Evolutionary conservation across 768 basidiomycete genomes (phyloP).

Genomic region (Trametes punicea): DNA sequence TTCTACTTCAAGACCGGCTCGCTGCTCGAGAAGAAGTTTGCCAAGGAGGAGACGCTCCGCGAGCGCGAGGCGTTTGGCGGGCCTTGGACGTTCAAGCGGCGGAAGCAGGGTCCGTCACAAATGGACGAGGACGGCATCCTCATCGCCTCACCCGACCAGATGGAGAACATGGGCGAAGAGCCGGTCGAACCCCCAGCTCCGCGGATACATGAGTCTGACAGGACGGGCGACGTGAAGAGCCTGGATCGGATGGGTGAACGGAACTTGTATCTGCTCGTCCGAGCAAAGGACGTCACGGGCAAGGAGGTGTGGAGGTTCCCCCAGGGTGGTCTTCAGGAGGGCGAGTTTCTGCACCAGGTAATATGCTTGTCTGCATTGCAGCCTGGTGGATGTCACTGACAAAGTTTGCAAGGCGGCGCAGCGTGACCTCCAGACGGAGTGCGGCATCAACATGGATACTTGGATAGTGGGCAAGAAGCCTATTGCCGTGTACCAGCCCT

Average conservation of each 20-base stretch:
- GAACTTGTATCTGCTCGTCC: conserved; percentile 85
- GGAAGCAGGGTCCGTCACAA: not conserved
- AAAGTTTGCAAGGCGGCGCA: conserved; percentile 58
- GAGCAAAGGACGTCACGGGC: conserved; percentile 41
- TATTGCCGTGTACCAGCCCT: conserved; percentile 70
- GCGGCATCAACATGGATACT: conserved; percentile 82
- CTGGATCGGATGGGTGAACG: conserved; percentile 80
- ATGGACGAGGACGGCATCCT: conserved; percentile 14
- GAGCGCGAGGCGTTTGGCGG: conserved; percentile 72
- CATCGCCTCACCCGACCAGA: conserved; percentile 8
- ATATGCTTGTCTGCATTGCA: conserved; percentile 16
- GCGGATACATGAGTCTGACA: conserved; percentile 60
- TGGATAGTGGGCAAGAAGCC: conserved; percentile 94
- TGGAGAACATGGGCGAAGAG: conserved; percentile 54
- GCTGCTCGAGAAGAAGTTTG: conserved; percentile 77
- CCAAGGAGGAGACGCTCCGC: conserved; percentile 66
- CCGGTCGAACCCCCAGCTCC: conserved; percentile 42
- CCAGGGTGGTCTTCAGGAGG: conserved; percentile 54
- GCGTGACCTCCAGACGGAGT: conserved; percentile 64
- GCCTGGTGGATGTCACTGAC: conserved; percentile 7
- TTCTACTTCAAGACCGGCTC: conserved; percentile 96
- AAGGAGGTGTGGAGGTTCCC: conserved; percentile 80
- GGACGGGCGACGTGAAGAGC: conserved; percentile 58
- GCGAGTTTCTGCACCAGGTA: conserved; percentile 78
- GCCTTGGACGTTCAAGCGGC: conserved; percentile 41